Conservation (phyloP, 2,329 filamentous ascomycete genomes). For the Sclerotinia minor region DNA sequence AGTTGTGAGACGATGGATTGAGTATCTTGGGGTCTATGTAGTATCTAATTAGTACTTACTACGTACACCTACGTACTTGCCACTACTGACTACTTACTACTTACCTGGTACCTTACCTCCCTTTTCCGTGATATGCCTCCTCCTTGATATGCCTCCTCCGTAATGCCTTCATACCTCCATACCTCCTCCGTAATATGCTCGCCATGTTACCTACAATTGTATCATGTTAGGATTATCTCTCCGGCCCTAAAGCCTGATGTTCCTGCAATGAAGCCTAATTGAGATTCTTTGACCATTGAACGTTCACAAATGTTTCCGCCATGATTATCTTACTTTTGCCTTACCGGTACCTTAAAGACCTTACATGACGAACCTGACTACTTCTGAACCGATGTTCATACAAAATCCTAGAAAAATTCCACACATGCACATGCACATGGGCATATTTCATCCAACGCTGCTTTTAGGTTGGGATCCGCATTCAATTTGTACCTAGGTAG, state of each 20-base stretch:
- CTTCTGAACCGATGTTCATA: not conserved
- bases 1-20: conserved; percentile 1
- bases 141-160: too few relatives aligned
- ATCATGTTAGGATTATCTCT: conserved; percentile 7
- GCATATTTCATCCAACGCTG: conserved; percentile 19
- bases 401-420: not conserved
- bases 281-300: conserved; percentile 24
- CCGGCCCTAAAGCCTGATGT: conserved; percentile 21
- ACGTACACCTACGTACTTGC: too few relatives aligned
- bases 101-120: not conserved
- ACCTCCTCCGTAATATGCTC: too few relatives aligned
- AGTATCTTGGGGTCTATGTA: not conserved
- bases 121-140: not conserved
- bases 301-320: conserved; percentile 10
- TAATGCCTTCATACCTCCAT: too few relatives aligned
- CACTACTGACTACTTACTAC: not conserved
- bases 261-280: conserved; percentile 36
- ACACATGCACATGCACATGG: not conserved
- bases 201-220: not conserved
- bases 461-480: conserved; percentile 15
- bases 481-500: not conserved
- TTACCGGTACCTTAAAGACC: conserved; percentile 9
- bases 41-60: not conserved
- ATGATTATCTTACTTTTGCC: conserved; percentile 19
- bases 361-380: conserved; percentile 4